A percentile compares a stretch with the other conserved stretches of the same genome.
Evolutionary conservation across 805 yeast genomes (phyloP).

Genomic region (Lachancea meyersii): DNA sequence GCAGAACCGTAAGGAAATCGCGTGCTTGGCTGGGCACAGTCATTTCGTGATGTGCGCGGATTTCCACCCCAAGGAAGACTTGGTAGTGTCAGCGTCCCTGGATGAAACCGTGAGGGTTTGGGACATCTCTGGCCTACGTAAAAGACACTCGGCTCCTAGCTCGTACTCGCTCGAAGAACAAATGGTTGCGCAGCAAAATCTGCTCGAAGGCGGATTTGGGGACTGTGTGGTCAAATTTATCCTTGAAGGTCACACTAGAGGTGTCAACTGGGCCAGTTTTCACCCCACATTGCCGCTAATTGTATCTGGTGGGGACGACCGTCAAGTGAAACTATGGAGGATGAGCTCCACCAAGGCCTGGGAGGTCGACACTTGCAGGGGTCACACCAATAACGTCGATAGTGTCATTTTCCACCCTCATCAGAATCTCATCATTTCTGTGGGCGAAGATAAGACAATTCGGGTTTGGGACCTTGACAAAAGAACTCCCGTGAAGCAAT

Average conservation of each 20-base stretch:
- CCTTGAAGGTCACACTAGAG: slow-evolving; percentile 95
- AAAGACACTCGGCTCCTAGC: slow-evolving; percentile 87
- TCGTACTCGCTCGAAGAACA: slow-evolving; percentile 40
- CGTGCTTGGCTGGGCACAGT: slow-evolving; percentile 95
- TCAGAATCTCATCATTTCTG: slow-evolving; percentile 86
- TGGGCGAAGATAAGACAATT: slow-evolving; percentile 91
- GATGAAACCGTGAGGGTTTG: slow-evolving; percentile 99
- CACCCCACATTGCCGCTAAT: slow-evolving; percentile 94
- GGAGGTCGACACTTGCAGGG: slow-evolving; percentile 98
- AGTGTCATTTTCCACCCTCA: slow-evolving; percentile 88
- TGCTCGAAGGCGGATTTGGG: slow-evolving; percentile 91
- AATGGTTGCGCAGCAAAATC: slow-evolving; percentile 48
- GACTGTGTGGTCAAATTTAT: slow-evolving; percentile 94
- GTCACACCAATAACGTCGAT: slow-evolving; percentile 90
- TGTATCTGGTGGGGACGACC: slow-evolving; percentile 93
- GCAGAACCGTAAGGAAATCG: slow-evolving; percentile 97
- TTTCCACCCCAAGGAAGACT: slow-evolving; percentile 92
- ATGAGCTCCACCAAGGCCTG: slow-evolving; percentile 97
- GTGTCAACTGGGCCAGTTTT: slow-evolving; percentile 97
- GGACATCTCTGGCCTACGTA: slow-evolving; percentile 94
- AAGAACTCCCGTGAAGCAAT: slow-evolving; percentile 88
- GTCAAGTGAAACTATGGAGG: slow-evolving; percentile 93
- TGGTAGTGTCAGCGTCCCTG: slow-evolving; percentile 89
- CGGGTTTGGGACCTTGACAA: slow-evolving; percentile 96
- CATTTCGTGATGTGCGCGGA: slow-evolving; percentile 98